Evolutionary conservation across 1,284 basidiomycete species (phyloP).

Genomic region (Xerocomus nothofagi): DNA sequence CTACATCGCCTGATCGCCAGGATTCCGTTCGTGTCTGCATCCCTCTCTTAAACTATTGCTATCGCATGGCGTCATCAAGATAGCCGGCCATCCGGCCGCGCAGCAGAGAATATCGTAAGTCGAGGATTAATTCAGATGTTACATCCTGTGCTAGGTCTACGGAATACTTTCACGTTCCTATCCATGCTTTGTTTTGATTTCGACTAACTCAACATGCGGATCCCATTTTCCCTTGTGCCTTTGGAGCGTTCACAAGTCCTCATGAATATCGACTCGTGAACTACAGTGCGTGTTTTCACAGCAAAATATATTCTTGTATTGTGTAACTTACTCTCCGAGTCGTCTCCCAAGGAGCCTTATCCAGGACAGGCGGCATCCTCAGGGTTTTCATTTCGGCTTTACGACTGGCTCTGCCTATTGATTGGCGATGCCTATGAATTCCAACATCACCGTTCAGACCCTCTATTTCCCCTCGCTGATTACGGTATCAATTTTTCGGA

Average conservation of each 20-base stretch:
- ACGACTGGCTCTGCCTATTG: constrained; percentile 57
- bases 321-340: not conserved
- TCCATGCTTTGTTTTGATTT: not conserved
- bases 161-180: constrained; percentile 9
- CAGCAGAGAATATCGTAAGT: constrained; percentile 8
- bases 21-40: not conserved
- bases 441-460: constrained; percentile 43
- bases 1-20: not conserved
- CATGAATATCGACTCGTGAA: constrained; percentile 1
- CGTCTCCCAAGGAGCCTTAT: constrained; percentile 50
- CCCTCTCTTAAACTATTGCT: not conserved
- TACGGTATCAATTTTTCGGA: constrained; percentile 40
- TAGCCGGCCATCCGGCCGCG: not conserved
- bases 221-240: constrained; percentile 6
- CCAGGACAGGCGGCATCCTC: constrained; percentile 68
- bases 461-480: constrained; percentile 59
- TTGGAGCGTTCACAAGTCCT: constrained; percentile 3
- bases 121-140: not conserved
- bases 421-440: constrained; percentile 47
- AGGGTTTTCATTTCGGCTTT: constrained; percentile 55
- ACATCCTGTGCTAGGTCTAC: constrained; percentile 5
- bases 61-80: constrained; percentile 3
- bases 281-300: constrained; percentile 3
- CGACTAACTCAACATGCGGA: constrained; percentile 6
- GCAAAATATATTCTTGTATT: too few species aligned